Evolutionary conservation across 371 early-diverging fungal genomes (phyloP).

Genomic region (Rhizopus arrhizus): DNA sequence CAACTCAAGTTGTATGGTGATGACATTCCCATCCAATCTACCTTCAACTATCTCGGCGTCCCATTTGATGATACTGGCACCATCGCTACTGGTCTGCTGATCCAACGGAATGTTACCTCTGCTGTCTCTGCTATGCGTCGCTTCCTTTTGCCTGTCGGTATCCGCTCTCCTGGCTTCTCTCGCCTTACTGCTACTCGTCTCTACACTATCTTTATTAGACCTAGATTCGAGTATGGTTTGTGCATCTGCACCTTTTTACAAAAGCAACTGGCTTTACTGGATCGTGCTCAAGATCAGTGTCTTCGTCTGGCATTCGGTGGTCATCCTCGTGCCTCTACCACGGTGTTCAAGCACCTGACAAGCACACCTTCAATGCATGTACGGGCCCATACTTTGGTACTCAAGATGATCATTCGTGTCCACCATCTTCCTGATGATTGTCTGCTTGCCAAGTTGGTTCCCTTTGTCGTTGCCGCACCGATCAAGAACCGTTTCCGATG

Average conservation of each 20-base stretch:
- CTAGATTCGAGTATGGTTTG: slow-evolving; percentile 7
- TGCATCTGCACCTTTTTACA: not conserved
- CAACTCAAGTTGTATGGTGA: too few relatives aligned
- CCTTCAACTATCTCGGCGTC: slow-evolving; percentile 6
- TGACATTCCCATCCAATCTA: too few relatives aligned
- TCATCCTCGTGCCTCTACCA: not conserved
- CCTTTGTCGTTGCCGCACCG: not conserved
- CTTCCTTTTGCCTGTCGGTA: not conserved
- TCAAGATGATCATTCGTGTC: not conserved
- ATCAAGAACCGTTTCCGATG: not conserved
- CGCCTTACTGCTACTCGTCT: not conserved
- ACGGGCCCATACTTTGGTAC: not conserved
- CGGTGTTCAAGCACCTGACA: not conserved
- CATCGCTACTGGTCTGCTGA: not conserved
- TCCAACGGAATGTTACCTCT: not conserved
- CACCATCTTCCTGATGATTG: not conserved
- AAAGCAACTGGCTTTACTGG: not conserved
- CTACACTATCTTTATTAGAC: slow-evolving; percentile 6
- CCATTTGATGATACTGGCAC: slow-evolving; percentile 4
- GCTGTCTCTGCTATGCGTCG: slow-evolving; percentile 4
- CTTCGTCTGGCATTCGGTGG: not conserved
- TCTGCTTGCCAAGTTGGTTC: not conserved
- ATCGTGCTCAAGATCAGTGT: not conserved
- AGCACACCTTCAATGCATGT: not conserved
- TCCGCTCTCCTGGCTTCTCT: slow-evolving; percentile 8